A percentile compares a stretch with the other conserved stretches of the same genome.
These are phyloP conservation scores for Talaromyces sp. DNA, from an alignment of 2,329 filamentous ascomycete species.

Conservation along the genomic window DNA sequence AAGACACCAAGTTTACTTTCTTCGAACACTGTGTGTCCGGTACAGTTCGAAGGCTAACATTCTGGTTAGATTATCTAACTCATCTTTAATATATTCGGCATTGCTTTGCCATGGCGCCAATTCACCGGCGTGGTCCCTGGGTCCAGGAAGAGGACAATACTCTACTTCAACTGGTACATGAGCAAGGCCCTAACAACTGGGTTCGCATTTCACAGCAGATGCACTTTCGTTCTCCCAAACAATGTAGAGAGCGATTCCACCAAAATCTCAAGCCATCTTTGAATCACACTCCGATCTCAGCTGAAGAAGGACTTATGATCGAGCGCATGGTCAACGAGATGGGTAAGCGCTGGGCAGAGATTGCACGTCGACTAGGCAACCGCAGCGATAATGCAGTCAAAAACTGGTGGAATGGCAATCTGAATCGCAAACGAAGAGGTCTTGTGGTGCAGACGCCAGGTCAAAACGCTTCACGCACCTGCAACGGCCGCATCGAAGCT, in stretches of 20 bases:
- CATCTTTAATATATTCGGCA: neutral
- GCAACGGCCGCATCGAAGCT: conserved; percentile 37
- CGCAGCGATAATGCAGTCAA: conserved; percentile 94
- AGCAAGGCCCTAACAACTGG: conserved; percentile 81
- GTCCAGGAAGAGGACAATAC: conserved; percentile 70
- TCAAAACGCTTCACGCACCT: conserved; percentile 30
- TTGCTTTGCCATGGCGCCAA: conserved; percentile 37
- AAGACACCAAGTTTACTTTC: neutral
- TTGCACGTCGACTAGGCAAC: conserved; percentile 74
- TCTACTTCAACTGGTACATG: conserved; percentile 66
- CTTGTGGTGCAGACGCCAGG: conserved; percentile 33
- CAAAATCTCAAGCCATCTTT: conserved; percentile 81
- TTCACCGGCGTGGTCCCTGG: conserved; percentile 77
- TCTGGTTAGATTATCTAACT: neutral
- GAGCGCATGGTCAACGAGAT: conserved; percentile 71
- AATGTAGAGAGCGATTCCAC: conserved; percentile 90
- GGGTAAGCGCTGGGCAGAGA: conserved; percentile 91
- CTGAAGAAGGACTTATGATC: conserved; percentile 69
- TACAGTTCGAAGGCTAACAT: neutral
- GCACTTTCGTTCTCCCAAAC: conserved; percentile 78
- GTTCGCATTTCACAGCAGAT: conserved; percentile 77
- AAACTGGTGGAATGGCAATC: conserved; percentile 96
- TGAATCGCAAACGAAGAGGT: conserved; percentile 69
- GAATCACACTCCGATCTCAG: conserved; percentile 69
- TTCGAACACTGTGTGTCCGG: neutral